Base-by-base conservation (phyloP, 2,329 filamentous ascomycete species). In the Aspergillus pseudoterreus region DNA sequence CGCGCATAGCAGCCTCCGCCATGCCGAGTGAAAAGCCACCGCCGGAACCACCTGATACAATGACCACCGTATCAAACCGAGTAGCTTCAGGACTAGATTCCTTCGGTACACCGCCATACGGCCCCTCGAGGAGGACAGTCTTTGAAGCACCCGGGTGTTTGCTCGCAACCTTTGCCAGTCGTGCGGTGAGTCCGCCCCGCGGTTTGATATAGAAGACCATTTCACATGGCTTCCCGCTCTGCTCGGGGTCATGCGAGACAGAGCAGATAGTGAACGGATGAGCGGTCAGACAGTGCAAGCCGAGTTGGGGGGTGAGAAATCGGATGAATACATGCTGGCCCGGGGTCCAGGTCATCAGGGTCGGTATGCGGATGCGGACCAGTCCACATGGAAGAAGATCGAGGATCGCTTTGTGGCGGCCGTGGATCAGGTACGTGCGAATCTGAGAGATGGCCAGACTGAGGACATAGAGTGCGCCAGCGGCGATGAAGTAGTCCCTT, bases 401-500 rank as follows among this genome's bases (percentile, higher is more conserved):
- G 12, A 82, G 60, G 12, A 58, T 65, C 0, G 79, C 80, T 36
- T 73, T 71, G 22, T 66, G 61, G 39, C 78, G 48, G n/a, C 80
- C 79, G 57, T 82, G 71, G 53, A 78, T 72, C 47, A 82, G 71
- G 50, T 69, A 76, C 2, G 77, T 80, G 12, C 74, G 69, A 42
- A 76, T 66, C 52, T 75, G 71, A 0, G 75, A 65, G 51, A 77
- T 77, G 6, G 77, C 55, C 54, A 75, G 76, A 36, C 71, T 77
- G 2, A 76, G 58, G 0, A 77, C 60, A 62, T 82, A 84, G 6
- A 84, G 57, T 0, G 76, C 73, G 8, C 69, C 81, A 0, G 78
- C 75, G 2, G 78, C 82, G 54, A 85, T 78, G 61, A 85, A 84
- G 61, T 84, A 85, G 66, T 84, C 78, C 79, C 78, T 77, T 11